Conservation (phyloP, 495 filamentous ascomycete genomes). For the Aspergillus wentii region DNA sequence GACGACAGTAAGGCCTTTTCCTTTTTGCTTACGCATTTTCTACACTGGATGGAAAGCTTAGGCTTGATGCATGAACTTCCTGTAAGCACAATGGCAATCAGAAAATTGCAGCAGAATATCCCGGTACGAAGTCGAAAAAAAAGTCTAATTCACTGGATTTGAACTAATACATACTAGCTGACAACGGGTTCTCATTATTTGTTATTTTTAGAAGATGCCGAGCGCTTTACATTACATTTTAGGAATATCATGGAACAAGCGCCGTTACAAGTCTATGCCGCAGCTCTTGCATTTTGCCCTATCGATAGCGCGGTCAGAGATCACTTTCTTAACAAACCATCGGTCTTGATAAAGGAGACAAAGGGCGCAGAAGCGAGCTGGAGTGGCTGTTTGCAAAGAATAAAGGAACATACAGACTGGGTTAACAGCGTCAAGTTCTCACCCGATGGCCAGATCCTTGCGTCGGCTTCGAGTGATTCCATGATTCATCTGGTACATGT, state of each 20-base stretch:
- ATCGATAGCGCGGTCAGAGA: conserved; percentile 10
- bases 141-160: no score
- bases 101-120: neutral
- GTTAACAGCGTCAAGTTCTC: neutral
- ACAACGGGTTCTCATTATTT: neutral
- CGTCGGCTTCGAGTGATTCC: neutral
- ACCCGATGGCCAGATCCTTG: neutral
- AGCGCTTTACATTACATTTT: conserved; percentile 9
- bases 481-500: no score
- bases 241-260: conserved; percentile 12
- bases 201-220: conserved; percentile 1
- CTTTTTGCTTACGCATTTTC: conserved; percentile 26
- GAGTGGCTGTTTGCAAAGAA: neutral
- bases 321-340: neutral
- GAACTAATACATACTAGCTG: no score
- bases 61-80: conserved; percentile 12
- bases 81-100: conserved; percentile 1
- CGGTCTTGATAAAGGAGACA: neutral
- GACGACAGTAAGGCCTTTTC: neutral
- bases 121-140: neutral
- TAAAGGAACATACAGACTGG: neutral
- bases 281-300: conserved; percentile 23
- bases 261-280: conserved; percentile 21
- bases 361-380: neutral
- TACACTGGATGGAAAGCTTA: conserved; percentile 33